These are phyloP conservation scores for Amaranthus palmeri DNA, from an alignment of 148 eudicot genomes.

Conservation along the genomic window DNA sequence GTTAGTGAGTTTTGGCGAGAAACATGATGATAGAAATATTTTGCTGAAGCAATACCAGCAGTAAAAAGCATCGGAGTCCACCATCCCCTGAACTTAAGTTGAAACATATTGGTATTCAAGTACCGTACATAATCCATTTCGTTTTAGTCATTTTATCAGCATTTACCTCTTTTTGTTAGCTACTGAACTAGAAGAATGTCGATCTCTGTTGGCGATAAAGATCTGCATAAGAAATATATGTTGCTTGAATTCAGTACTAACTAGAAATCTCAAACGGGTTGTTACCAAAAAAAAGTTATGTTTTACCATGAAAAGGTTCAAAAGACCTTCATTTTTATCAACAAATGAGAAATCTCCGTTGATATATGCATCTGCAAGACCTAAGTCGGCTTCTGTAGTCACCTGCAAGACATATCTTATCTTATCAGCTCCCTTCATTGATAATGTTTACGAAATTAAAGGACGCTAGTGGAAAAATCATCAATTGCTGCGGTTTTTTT, in stretches of 20 bases:
- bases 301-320: constrained; percentile 77
- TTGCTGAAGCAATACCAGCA: constrained; percentile 81
- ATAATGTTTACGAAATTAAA: too few relatives aligned
- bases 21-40: constrained; percentile 76
- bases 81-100: constrained; percentile 67
- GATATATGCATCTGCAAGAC: constrained; percentile 96
- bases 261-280: background rate
- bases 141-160: constrained; percentile 5
- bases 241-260: constrained; percentile 5
- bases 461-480: too few relatives aligned
- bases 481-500: too few relatives aligned
- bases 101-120: background rate
- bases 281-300: background rate
- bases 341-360: constrained; percentile 89
- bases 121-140: background rate
- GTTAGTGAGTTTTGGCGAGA: constrained; percentile 69
- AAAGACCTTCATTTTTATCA: constrained; percentile 75
- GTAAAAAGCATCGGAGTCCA: constrained; percentile 91
- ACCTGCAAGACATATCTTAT: constrained; percentile 37
- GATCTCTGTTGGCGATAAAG: constrained; percentile 66
- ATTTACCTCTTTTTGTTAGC: constrained; percentile 43
- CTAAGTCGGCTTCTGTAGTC: constrained; percentile 82
- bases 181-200: constrained; percentile 35
- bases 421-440: constrained; percentile 1
- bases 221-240: constrained; percentile 38